Evolutionary conservation across 306 rosid genomes (phyloP).

Genomic region (Glycine soja): DNA sequence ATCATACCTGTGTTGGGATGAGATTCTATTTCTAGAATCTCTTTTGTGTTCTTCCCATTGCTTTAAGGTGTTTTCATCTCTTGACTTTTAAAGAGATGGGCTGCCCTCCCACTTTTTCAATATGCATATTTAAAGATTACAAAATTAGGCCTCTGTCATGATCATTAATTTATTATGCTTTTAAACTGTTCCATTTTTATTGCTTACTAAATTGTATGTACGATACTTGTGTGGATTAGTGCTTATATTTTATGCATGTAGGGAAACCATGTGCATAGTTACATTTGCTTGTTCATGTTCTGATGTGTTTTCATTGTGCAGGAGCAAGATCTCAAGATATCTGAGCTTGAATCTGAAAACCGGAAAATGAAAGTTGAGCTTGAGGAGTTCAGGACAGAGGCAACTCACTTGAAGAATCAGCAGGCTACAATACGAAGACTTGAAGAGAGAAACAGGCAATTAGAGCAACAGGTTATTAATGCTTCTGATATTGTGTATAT

Average conservation of each 20-base stretch:
- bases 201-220: constrained; percentile 21
- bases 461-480: constrained; percentile 87
- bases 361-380: constrained; percentile 99
- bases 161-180: background rate
- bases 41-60: background rate
- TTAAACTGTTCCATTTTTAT: background rate
- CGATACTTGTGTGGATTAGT: constrained; percentile 32
- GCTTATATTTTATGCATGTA: constrained; percentile 8
- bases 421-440: constrained; percentile 98
- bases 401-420: constrained; percentile 96
- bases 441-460: constrained; percentile 93
- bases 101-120: constrained; percentile 1
- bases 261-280: constrained; percentile 27
- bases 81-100: constrained; percentile 22
- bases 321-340: constrained; percentile 92
- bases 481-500: constrained; percentile 43
- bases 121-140: constrained; percentile 8
- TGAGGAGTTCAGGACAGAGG: constrained; percentile 97
- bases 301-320: constrained; percentile 50
- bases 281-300: constrained; percentile 36
- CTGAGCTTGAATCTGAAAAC: constrained; percentile 92
- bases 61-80: constrained; percentile 21
- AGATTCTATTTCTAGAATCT: constrained; percentile 8
- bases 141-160: constrained; percentile 15
- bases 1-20: constrained; percentile 11